Base-by-base conservation (phyloP, 345 rosid species). In the Xanthoceras sorbifolium region DNA sequence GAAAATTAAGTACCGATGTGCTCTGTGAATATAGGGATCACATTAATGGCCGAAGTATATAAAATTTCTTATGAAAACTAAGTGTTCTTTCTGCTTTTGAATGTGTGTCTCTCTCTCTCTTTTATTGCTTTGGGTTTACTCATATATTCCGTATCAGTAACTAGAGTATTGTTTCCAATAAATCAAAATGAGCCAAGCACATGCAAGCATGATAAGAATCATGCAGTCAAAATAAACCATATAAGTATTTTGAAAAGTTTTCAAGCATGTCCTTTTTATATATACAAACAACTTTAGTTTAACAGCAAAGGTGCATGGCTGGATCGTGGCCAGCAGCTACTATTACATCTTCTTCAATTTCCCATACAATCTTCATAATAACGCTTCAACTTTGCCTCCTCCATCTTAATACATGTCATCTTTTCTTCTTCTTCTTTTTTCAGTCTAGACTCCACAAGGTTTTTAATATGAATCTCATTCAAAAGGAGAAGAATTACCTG, bases 381-480 rank as follows among this genome's bases (percentile, higher is more conserved):
- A 79, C 64, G 66, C 34, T 67, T 64, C 60, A 68, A n/a, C 22
- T 79, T 75, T 79, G 72, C 44, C 73, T 7, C 69, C 46, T 67
- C 28, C 6, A 9, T n/a, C 8, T 7, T 4, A 14, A 54, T 23
- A 32, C 3, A 14, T 77, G 69, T 6, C 67, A 44, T 73, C 10
- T 25, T 42, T 42, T 42, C 20, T 54, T 55, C 10, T 57, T 73
- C 10, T 25, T 42, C 10, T 42, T 55, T 54, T 55, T 23, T 57
- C 28, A 0, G 22, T n/a, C 63, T 22, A 57, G 22, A 57, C 12
- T 2, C 63, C 29, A 57, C 28, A 57, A 4, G 6, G 26, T 23
- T 57, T 7, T 22, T 23, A 57, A 57, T 20, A 23, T 57, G 10
- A 57, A 57, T 20, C 6, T 57, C 29, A 14, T 28, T 55, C 61